phyloP scores from a whole-genome alignment of 2,329 filamentous ascomycete genomes.

The Cladosporium sp. region DNA sequence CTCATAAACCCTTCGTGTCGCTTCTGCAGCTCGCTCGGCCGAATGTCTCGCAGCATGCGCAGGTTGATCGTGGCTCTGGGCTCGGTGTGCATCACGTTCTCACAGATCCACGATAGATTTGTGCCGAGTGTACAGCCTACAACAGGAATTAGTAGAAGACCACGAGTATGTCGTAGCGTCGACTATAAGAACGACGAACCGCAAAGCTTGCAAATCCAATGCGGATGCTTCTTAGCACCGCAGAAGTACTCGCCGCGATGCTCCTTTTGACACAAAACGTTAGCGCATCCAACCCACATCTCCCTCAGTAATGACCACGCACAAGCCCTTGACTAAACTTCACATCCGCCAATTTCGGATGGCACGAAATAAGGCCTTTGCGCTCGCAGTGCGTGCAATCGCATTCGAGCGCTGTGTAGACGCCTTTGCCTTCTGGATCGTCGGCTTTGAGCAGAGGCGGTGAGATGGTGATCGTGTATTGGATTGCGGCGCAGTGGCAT shows the following conservation, averaged over 20 bases:
- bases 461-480: slow-evolving; percentile 28
- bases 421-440: slow-evolving; percentile 20
- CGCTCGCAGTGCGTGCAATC: slow-evolving; percentile 30
- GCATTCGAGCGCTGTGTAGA: slow-evolving; percentile 28
- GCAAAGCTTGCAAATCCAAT: slow-evolving; percentile 30
- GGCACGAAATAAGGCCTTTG: slow-evolving; percentile 24
- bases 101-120: slow-evolving; percentile 24
- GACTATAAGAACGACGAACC: slow-evolving; percentile 1
- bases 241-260: slow-evolving; percentile 25
- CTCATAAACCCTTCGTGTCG: slow-evolving; percentile 25
- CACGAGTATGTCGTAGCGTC: not conserved
- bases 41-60: slow-evolving; percentile 31
- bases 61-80: slow-evolving; percentile 28
- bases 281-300: not conserved
- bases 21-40: slow-evolving; percentile 25
- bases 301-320: not conserved
- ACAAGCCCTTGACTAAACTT: slow-evolving; percentile 23
- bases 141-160: not conserved
- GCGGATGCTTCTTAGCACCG: slow-evolving; percentile 23
- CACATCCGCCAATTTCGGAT: slow-evolving; percentile 27
- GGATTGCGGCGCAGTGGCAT: slow-evolving; percentile 34
- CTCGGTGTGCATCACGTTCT: slow-evolving; percentile 22
- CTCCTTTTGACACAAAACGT: slow-evolving; percentile 7
- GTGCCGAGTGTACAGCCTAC: slow-evolving; percentile 21
- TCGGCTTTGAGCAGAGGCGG: slow-evolving; percentile 28